Percentiles rank a stretch among this genome's conserved stretches.
Conservation (phyloP, 352 stramenopile genomes). For the Paralagenidium karlingii region DNA sequence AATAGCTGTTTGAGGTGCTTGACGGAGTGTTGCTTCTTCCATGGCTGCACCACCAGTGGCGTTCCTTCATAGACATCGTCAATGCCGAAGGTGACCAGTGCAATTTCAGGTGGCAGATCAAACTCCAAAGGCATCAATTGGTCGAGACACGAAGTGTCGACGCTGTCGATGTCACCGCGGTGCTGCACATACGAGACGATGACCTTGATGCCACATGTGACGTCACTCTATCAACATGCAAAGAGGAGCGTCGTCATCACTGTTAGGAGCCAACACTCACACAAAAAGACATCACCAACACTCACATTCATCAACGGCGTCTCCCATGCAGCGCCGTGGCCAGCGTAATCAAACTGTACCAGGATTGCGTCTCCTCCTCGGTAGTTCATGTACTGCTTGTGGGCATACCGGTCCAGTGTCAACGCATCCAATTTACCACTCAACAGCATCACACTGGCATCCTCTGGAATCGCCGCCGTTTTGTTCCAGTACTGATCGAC, state of each 20-base stretch:
- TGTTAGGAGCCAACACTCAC: too few species aligned
- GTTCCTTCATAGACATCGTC: too few species aligned
- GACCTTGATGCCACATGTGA: constrained; percentile 10
- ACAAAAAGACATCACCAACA: too few species aligned
- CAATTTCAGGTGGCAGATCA: too few species aligned
- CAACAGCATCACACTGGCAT: constrained; percentile 29
- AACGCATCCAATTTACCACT: constrained; percentile 34
- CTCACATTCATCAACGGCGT: too few species aligned
- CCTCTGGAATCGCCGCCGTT: constrained; percentile 15
- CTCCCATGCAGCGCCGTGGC: constrained; percentile 19
- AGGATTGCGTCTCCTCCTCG: constrained; percentile 21
- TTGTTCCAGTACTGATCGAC: constrained; percentile 40
- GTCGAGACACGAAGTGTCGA: constrained; percentile 5
- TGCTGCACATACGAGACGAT: constrained; percentile 8
- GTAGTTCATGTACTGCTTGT: constrained; percentile 15
- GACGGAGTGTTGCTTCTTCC: too few species aligned
- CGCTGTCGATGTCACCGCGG: constrained; percentile 6
- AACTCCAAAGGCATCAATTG: too few species aligned
- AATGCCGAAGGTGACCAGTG: too few species aligned
- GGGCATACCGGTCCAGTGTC: constrained; percentile 34
- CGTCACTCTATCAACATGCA: too few species aligned
- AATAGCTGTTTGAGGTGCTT: too few species aligned
- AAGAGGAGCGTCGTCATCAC: too few species aligned
- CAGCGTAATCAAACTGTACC: constrained; percentile 28
- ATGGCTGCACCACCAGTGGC: too few species aligned